A percentile compares a stretch with the other conserved stretches of the same genome.
These are phyloP conservation scores for Pseudonectria foliicola DNA, from an alignment of 2,329 filamentous ascomycete genomes.

Conservation along the genomic window DNA sequence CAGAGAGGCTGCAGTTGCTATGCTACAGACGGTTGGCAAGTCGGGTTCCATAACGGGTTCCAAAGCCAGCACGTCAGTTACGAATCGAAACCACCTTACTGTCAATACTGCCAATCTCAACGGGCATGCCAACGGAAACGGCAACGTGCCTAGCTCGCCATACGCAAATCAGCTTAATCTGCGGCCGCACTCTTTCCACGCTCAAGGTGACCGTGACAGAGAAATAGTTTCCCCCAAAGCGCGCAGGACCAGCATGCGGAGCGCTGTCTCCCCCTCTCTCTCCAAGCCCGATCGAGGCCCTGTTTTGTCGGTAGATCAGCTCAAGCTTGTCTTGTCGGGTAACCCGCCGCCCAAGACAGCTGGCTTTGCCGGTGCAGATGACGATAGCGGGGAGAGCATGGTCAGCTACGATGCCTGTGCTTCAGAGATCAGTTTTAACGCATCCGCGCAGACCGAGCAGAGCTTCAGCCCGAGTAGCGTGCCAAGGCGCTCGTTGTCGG, in stretches of 20 bases:
- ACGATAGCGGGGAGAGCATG: constrained; percentile 60
- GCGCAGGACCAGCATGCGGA: constrained; percentile 49
- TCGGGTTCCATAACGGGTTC: constrained; percentile 72
- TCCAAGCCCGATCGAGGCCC: constrained; percentile 40
- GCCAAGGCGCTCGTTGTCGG: constrained; percentile 27
- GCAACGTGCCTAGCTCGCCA: constrained; percentile 35
- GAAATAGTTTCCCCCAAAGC: constrained; percentile 31
- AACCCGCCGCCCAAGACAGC: constrained; percentile 35
- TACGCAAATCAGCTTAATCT: constrained; percentile 44
- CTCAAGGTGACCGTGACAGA: constrained; percentile 25
- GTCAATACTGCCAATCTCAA: constrained; percentile 37
- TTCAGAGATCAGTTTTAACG: constrained; percentile 60
- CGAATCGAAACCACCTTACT: constrained; percentile 48
- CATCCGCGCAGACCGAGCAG: constrained; percentile 23
- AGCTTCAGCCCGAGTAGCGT: constrained; percentile 23
- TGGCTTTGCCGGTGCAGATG: constrained; percentile 31
- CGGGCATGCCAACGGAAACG: constrained; percentile 26
- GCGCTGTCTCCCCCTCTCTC: constrained; percentile 39
- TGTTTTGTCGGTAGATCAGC: constrained; percentile 55
- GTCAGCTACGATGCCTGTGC: constrained; percentile 61
- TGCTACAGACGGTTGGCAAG: constrained; percentile 61
- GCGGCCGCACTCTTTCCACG: constrained; percentile 40
- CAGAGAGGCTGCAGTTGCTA: constrained; percentile 62
- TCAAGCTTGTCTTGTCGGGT: constrained; percentile 54
- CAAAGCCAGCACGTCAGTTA: constrained; percentile 52